Conservation (phyloP, 2,329 filamentous ascomycete species). For the Fusarium camptoceras region DNA sequence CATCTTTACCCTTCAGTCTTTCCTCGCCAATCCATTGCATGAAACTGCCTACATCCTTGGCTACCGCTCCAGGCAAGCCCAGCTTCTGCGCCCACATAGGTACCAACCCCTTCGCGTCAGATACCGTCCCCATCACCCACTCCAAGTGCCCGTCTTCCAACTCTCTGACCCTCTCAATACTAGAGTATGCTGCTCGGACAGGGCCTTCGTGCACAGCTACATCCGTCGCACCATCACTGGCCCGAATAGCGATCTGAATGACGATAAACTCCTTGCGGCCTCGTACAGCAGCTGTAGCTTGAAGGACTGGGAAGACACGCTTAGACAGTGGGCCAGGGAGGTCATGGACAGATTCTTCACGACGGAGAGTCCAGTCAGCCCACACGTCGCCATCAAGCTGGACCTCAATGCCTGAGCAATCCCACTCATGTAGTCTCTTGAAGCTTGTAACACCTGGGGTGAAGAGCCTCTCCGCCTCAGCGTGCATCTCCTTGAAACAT, state of each 20-base stretch:
- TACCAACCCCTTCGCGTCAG: conserved; percentile 74
- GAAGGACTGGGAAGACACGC: conserved; percentile 74
- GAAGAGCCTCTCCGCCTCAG: conserved; percentile 55
- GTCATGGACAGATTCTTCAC: conserved; percentile 75
- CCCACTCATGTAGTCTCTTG: conserved; percentile 58
- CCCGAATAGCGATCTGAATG: conserved; percentile 64
- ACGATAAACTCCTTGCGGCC: conserved; percentile 64
- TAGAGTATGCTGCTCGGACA: conserved; percentile 71
- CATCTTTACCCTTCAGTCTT: conserved; percentile 49
- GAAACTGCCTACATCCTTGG: conserved; percentile 78
- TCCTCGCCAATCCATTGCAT: conserved; percentile 68
- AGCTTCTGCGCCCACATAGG: conserved; percentile 75
- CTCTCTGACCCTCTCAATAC: conserved; percentile 71
- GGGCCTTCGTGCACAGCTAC: conserved; percentile 57
- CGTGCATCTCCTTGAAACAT: conserved; percentile 65
- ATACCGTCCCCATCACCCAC: conserved; percentile 84
- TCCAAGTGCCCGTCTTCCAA: conserved; percentile 62
- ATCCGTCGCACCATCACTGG: conserved; percentile 50
- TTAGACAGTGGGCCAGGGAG: conserved; percentile 70
- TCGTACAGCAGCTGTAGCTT: conserved; percentile 64
- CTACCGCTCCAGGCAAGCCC: conserved; percentile 70
- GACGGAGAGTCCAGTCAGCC: conserved; percentile 60
- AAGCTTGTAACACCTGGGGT: conserved; percentile 54
- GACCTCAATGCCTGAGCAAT: conserved; percentile 56
- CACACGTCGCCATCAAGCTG: conserved; percentile 56